Evolutionary conservation across 306 rosid genomes (phyloP).

Genomic region (Gynostemma pentaphyllum): DNA sequence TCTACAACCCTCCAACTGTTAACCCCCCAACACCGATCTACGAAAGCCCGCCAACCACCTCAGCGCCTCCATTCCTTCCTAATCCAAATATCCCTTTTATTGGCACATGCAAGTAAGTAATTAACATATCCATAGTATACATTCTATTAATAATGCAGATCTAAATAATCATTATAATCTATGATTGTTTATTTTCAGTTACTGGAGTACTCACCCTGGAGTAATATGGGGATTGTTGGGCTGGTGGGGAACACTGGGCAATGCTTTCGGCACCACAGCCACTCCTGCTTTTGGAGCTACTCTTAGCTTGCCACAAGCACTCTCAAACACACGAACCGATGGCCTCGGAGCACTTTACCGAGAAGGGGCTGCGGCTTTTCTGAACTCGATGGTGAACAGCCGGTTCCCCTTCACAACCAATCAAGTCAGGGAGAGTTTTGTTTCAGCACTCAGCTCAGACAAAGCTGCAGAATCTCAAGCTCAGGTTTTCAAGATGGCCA

Average conservation of each 20-base stretch:
- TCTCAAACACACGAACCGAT: slow-evolving; percentile 14
- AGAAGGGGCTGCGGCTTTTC: slow-evolving; percentile 14
- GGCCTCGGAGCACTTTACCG: slow-evolving; percentile 14
- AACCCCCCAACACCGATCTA: slow-evolving; percentile 29
- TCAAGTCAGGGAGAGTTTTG: slow-evolving; percentile 11
- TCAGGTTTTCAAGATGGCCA: slow-evolving; percentile 14
- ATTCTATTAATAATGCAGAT: background rate
- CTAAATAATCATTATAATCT: background rate
- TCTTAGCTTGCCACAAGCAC: slow-evolving; percentile 29
- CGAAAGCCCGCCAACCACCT: slow-evolving; percentile 46
- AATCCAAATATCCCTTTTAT: slow-evolving; percentile 66
- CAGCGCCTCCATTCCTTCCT: slow-evolving; percentile 55
- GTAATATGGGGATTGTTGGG: slow-evolving; percentile 78
- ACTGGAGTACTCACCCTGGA: slow-evolving; percentile 75
- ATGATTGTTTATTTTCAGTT: slow-evolving; percentile 29
- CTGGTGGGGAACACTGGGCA: slow-evolving; percentile 86
- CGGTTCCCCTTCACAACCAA: slow-evolving; percentile 9
- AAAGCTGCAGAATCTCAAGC: slow-evolving; percentile 14
- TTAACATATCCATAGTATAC: background rate
- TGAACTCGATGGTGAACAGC: slow-evolving; percentile 16
- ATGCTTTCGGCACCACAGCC: slow-evolving; percentile 44
- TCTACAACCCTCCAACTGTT: slow-evolving; percentile 28
- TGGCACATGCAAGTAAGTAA: slow-evolving; percentile 83
- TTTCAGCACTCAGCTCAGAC: slow-evolving; percentile 13
- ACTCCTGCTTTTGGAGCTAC: slow-evolving; percentile 50